Evolutionary conservation across 2,329 filamentous ascomycete genomes (phyloP).

Genomic region (Sphaerulina populicola): DNA sequence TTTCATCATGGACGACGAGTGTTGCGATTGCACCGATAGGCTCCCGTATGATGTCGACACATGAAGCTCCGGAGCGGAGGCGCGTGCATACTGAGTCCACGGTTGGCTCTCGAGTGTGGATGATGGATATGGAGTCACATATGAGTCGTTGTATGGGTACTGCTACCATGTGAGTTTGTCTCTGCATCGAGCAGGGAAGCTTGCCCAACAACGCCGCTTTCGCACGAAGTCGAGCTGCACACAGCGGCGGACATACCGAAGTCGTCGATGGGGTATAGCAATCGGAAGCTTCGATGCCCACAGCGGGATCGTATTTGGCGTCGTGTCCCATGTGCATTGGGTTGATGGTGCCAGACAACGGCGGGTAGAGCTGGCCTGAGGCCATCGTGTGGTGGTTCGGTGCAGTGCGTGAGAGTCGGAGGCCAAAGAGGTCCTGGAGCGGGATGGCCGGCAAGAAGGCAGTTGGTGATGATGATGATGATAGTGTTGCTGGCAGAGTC

Average conservation of each 20-base stretch:
- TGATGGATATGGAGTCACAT: conserved; percentile 31
- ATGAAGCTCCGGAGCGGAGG: conserved; percentile 25
- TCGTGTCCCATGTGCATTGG: conserved; percentile 26
- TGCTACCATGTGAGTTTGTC: conserved; percentile 12
- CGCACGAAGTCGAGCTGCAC: background rate
- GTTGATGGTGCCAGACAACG: conserved; percentile 24
- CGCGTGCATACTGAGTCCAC: conserved; percentile 24
- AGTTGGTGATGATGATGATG: conserved; percentile 9
- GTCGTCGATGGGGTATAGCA: conserved; percentile 26
- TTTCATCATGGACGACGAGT: conserved; percentile 17
- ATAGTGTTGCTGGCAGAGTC: conserved; percentile 6
- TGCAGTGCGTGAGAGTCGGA: conserved; percentile 12
- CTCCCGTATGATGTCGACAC: conserved; percentile 15
- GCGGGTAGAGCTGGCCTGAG: conserved; percentile 26
- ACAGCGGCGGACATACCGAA: conserved; percentile 24
- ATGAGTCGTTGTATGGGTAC: conserved; percentile 29
- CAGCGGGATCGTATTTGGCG: conserved; percentile 17
- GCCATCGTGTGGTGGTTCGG: conserved; percentile 20
- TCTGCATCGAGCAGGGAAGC: conserved; percentile 1
- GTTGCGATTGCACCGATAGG: conserved; percentile 14
- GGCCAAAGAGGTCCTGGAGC: conserved; percentile 22
- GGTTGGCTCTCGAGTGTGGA: conserved; percentile 30
- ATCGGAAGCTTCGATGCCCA: conserved; percentile 21
- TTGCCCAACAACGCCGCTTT: background rate
- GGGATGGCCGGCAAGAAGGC: conserved; percentile 22